These are phyloP conservation scores for Debaryomyces subglobosus DNA, from an alignment of 1,139 yeast species.

Conservation along the genomic window DNA sequence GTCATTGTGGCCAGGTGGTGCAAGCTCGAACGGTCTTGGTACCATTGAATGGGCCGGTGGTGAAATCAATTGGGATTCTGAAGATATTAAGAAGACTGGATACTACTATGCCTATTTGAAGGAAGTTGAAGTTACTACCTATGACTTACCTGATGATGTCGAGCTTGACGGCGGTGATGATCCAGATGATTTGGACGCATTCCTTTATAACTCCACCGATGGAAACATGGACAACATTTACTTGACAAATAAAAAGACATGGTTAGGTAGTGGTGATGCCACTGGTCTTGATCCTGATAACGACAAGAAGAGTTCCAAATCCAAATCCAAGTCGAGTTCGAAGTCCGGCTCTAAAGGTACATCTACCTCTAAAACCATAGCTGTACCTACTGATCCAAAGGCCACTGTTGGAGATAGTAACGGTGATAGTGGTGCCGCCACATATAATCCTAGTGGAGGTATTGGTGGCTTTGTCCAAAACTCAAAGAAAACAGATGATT, in stretches of 20 bases:
- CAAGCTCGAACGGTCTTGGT: constrained; percentile 63
- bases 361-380: constrained; percentile 1
- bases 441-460: constrained; percentile 8
- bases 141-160: constrained; percentile 63
- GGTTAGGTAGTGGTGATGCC: constrained; percentile 61
- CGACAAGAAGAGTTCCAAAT: constrained; percentile 18
- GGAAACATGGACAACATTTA: constrained; percentile 50
- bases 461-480: constrained; percentile 12
- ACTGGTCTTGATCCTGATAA: constrained; percentile 66
- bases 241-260: constrained; percentile 62
- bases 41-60: constrained; percentile 97
- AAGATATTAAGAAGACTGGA: constrained; percentile 73
- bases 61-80: constrained; percentile 75
- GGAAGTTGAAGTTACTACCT: constrained; percentile 63
- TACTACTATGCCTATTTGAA: constrained; percentile 72
- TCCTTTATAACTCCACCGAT: constrained; percentile 55
- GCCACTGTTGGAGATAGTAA: background rate
- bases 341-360: constrained; percentile 11
- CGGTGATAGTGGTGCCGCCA: background rate
- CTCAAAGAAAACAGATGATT: constrained; percentile 4
- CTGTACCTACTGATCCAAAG: background rate
- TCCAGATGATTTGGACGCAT: constrained; percentile 45
- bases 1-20: constrained; percentile 95
- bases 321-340: constrained; percentile 8
- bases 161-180: constrained; percentile 43